These are phyloP conservation scores for Suillus plorans DNA, from an alignment of 768 basidiomycete genomes.

Conservation along the genomic window DNA sequence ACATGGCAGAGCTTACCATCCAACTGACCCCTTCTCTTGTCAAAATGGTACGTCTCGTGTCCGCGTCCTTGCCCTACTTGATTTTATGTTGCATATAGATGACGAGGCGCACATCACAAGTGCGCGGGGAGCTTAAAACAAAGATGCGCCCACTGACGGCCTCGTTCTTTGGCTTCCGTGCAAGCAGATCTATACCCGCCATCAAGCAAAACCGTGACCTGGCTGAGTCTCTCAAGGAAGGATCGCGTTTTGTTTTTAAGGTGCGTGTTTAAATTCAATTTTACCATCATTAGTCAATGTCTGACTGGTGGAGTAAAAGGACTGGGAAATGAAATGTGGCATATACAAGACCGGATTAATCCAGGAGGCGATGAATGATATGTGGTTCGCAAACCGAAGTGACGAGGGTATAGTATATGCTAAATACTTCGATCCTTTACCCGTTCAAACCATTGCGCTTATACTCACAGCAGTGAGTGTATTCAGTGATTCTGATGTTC, in stretches of 20 bases:
- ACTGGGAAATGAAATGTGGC: constrained; percentile 13
- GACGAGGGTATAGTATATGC: constrained; percentile 25
- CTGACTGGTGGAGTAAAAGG: background rate
- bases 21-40: background rate
- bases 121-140: background rate
- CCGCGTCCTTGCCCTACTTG: background rate
- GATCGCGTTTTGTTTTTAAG: constrained; percentile 5
- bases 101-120: background rate
- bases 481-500: background rate
- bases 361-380: constrained; percentile 21
- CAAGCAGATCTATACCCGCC: background rate
- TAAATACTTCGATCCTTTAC: constrained; percentile 25
- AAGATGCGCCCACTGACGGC: background rate
- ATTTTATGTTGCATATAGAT: background rate
- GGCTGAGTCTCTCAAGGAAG: constrained; percentile 9
- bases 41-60: background rate
- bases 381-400: constrained; percentile 26
- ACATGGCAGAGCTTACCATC: background rate
- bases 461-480: constrained; percentile 4
- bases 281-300: background rate
- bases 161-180: background rate
- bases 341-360: constrained; percentile 26
- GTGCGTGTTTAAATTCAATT: constrained; percentile 4
- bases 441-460: constrained; percentile 1
- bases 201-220: background rate